Evolutionary conservation across 306 rosid genomes (phyloP).

Genomic region (Cicer cuneatum): DNA sequence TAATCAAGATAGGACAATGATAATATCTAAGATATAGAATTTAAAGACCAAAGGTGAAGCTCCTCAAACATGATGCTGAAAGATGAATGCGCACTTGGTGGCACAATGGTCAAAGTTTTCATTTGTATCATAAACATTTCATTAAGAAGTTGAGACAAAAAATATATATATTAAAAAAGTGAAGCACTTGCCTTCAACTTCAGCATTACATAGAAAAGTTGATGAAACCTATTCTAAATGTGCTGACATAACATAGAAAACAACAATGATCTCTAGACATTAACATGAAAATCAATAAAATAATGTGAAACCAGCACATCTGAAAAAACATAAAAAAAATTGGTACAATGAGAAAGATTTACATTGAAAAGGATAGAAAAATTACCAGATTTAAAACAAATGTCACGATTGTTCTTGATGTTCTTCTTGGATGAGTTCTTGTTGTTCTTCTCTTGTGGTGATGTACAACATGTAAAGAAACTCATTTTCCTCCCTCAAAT

Average conservation of each 20-base stretch:
- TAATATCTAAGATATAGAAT: not conserved
- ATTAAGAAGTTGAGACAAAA: not conserved
- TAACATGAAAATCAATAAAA: conserved; percentile 9
- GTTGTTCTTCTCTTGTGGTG: conserved; percentile 54
- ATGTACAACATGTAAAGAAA: conserved; percentile 74
- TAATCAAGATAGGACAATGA: not conserved
- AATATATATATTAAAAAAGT: not conserved
- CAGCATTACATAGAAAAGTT: conserved; percentile 3
- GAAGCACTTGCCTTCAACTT: not conserved
- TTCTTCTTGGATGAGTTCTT: conserved; percentile 60
- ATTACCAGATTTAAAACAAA: conserved; percentile 73
- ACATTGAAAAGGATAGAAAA: conserved; percentile 25
- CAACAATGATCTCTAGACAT: conserved; percentile 36
- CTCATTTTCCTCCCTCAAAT: conserved; percentile 60
- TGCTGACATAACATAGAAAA: not conserved
- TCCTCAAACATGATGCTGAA: not conserved
- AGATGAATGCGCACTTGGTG: not conserved
- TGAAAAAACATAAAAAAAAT: not conserved
- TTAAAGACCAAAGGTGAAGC: not conserved
- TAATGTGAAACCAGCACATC: not conserved
- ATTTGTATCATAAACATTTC: not conserved
- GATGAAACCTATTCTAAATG: conserved; percentile 1
- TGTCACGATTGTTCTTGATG: conserved; percentile 60
- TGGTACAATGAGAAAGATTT: conserved; percentile 35
- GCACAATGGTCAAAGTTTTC: not conserved